These are phyloP conservation scores for Rhodocollybia butyracea DNA, from an alignment of 768 basidiomycete species.

Conservation along the genomic window DNA sequence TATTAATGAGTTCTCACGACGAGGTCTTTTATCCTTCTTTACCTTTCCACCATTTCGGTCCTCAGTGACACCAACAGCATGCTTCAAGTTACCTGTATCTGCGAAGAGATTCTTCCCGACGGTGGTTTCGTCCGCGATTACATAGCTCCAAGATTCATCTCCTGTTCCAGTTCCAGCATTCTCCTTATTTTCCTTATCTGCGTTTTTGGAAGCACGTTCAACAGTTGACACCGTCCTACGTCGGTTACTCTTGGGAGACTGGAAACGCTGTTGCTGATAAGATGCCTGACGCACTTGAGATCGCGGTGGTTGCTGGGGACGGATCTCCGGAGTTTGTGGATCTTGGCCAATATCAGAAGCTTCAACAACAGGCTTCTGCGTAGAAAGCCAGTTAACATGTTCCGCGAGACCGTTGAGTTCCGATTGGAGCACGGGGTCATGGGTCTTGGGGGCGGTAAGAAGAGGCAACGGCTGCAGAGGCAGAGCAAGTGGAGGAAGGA, in stretches of 20 bases:
- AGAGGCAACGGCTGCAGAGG: constrained; percentile 24
- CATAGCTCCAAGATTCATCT: constrained; percentile 38
- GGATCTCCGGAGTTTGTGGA: background rate
- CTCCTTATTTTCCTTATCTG: constrained; percentile 38
- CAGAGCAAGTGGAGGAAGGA: background rate
- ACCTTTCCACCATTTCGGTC: constrained; percentile 24
- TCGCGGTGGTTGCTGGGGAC: background rate
- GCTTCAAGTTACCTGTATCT: constrained; percentile 13
- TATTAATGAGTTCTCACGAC: constrained; percentile 40
- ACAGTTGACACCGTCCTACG: constrained; percentile 13
- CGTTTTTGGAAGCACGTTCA: constrained; percentile 8
- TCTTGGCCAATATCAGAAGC: background rate
- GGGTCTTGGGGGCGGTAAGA: constrained; percentile 39
- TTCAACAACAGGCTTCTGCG: background rate
- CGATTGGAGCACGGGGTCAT: constrained; percentile 36
- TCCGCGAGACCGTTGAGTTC: constrained; percentile 44
- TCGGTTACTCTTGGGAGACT: background rate
- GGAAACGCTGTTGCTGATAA: constrained; percentile 13
- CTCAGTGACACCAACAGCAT: constrained; percentile 19
- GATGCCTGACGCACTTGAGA: constrained; percentile 9
- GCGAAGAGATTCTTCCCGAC: constrained; percentile 40
- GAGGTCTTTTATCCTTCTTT: constrained; percentile 47
- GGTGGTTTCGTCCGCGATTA: constrained; percentile 28
- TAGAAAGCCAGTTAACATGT: constrained; percentile 37
- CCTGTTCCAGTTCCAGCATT: constrained; percentile 18